Base-by-base conservation (phyloP, 129 eudicot species). In the Deinandra increscens region DNA sequence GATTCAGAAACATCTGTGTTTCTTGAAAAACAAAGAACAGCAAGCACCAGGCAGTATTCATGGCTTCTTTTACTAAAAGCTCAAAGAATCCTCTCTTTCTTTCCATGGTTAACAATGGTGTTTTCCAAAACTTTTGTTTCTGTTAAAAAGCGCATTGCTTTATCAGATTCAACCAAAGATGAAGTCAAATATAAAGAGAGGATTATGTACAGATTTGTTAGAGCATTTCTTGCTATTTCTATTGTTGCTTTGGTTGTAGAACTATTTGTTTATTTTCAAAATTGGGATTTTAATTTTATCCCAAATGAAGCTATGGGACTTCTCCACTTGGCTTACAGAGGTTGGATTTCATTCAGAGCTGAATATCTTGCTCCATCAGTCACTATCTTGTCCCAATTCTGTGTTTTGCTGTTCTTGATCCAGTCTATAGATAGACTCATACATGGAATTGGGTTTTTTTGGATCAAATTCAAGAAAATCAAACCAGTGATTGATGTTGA, bases 1-100 rank as follows among this genome's bases (percentile, higher is more conserved):
- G 64, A 59, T 31, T 42, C 81, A 33, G 67, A 76, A 3, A 51
- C 78, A 20, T 69, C 84, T 1, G 38, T 68, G 3, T 79, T 82
- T 29, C 76, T 59, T 14, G 92, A 84, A 55, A 89, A 86, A 64
- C 84, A 83, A 37, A 88, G 74, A 65, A 78, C 93, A 64, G 73
- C 87, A 44, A 86, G 88, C 76, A 74, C 90, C 7, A 89, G 86
- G 31, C 84, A 80, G 68, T 76, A 83, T 72, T 81, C 88, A 54
- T 80, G 88, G 86, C 80, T 86, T 23, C 79, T 89, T 13, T 55
- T 84, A 7, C 81, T 86, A 20, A 89, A 78, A 81, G 81, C 80
- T 10, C 85, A 86, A 36, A 84, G 84, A 64, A 51, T 83, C 15
- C 58, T 88, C 19, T 69, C 78, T 50, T 73, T 60, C 71, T 68